Evolutionary conservation across 495 filamentous ascomycete genomes (phyloP), one percentile per base, ranked within the genome.

Genomic region (Letharia columbiana): DNA sequence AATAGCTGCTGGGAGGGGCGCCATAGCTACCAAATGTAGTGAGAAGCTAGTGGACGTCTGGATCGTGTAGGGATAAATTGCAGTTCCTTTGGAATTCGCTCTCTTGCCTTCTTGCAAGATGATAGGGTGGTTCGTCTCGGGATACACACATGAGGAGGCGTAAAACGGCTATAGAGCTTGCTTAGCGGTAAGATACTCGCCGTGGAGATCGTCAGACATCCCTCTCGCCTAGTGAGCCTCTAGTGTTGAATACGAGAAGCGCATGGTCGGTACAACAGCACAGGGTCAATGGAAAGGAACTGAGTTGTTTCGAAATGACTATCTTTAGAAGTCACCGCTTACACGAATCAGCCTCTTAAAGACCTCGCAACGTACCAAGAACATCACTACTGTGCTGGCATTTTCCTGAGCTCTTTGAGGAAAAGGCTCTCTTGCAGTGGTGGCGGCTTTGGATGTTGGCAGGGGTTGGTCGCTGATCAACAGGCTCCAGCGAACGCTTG

Each of bases 1-100:
- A 68, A 82, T 67, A 49, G 71, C 40, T 49, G 69, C 67, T 15
- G 73, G 69, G 15, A 52, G 60, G 12, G 69, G 58, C 41, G 58
- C 61, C 69, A 71, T 71, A 45, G 23, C 50, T 31, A 12, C 20
- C 17, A 33, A 6, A 52, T 41, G 63, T 35, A 23, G 33, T 47
- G 45, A 35, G 37, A 20, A 44, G 2, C 17, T 42, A 11, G n/a
- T 9, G 42, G 54, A 64, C 39, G 31, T 23, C 31, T n/a, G 31
- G 2, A 20, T 18, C 44, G 28, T 35, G 35, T 17, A 56, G 52
- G 31, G 8, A 52, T 52, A 4, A 31, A 5, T 31, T 12, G 23
- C 28, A 28, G 18, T 7, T 56, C 31, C 31, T 35, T 8, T 49
- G 17, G 15, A 20, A 28, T 28, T 28, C 23, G 23, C 23, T 44